Percentiles rank a stretch among this genome's conserved stretches.
phyloP scores from a whole-genome alignment of 2,329 filamentous ascomycete genomes.

The Trichoderma breve region DNA sequence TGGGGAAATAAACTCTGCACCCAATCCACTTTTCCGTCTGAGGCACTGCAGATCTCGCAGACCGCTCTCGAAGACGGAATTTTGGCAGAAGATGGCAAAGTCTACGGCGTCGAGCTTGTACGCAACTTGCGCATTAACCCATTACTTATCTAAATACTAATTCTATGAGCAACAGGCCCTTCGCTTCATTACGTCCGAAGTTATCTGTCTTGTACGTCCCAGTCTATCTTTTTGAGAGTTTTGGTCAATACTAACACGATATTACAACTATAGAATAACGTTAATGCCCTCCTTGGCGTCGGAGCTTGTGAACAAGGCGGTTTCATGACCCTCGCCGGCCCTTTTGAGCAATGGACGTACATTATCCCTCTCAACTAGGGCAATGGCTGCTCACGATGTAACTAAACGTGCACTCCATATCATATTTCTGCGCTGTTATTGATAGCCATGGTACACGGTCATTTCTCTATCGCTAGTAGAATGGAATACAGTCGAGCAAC shows the following conservation, averaged over 20 bases:
- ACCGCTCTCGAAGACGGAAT: background rate
- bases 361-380: background rate
- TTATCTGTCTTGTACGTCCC: background rate
- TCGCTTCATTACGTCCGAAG: background rate
- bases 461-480: fast-evolving
- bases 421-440: fast-evolving
- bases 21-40: background rate
- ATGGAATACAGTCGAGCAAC: background rate
- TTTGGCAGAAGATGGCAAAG: background rate
- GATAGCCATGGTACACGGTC: background rate
- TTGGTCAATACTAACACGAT: background rate
- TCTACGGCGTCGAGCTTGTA: background rate
- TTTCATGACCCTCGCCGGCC: background rate
- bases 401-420: background rate
- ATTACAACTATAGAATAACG: background rate
- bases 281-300: background rate
- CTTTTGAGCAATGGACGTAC: background rate
- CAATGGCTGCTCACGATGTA: background rate
- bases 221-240: too few species aligned
- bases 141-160: background rate
- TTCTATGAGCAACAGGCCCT: background rate
- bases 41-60: background rate
- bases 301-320: background rate
- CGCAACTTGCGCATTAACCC: background rate
- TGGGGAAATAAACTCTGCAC: background rate